These are phyloP conservation scores for Nepenthes mirabilis DNA, from an alignment of 148 eudicot species.

Conservation along the genomic window DNA sequence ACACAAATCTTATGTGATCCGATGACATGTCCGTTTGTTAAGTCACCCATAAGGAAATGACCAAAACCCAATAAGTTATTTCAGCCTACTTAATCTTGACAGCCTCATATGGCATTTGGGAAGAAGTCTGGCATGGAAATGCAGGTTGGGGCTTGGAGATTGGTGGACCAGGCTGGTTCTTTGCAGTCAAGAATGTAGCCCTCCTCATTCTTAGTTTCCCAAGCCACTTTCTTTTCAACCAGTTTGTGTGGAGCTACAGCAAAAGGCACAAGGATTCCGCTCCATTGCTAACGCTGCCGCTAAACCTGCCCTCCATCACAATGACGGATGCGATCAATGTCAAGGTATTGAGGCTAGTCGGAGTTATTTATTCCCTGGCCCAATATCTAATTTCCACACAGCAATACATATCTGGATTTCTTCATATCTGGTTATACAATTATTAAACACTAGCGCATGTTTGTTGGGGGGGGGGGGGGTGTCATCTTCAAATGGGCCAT, in stretches of 20 bases:
- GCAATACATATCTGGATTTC: conserved; percentile 82
- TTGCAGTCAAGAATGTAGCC: conserved; percentile 85
- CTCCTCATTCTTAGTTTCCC: conserved; percentile 85
- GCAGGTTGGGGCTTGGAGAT: conserved; percentile 84
- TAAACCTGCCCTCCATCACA: conserved; percentile 69
- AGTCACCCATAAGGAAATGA: too few relatives aligned
- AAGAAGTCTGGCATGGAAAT: conserved; percentile 86
- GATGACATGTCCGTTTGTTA: too few relatives aligned
- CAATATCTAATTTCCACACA: conserved; percentile 92
- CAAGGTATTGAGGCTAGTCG: conserved; percentile 79
- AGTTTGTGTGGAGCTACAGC: conserved; percentile 82
- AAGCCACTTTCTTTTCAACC: conserved; percentile 83
- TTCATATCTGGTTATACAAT: conserved; percentile 48
- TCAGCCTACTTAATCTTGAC: conserved; percentile 67
- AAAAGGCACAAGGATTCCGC: conserved; percentile 54
- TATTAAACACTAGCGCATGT: too few relatives aligned
- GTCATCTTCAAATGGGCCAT: too few relatives aligned
- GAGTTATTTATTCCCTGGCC: conserved; percentile 78
- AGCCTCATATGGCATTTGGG: conserved; percentile 70
- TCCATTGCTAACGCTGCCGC: conserved; percentile 69
- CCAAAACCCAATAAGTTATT: conserved; percentile 10
- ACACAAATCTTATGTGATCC: too few relatives aligned
- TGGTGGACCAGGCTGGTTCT: conserved; percentile 89
- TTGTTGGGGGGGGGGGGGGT: too few relatives aligned
- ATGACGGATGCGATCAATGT: conserved; percentile 81